Percentiles rank a stretch among this genome's conserved stretches.
Conservation (phyloP, 1,284 basidiomycete species). For the Austroboletus sp. region DNA sequence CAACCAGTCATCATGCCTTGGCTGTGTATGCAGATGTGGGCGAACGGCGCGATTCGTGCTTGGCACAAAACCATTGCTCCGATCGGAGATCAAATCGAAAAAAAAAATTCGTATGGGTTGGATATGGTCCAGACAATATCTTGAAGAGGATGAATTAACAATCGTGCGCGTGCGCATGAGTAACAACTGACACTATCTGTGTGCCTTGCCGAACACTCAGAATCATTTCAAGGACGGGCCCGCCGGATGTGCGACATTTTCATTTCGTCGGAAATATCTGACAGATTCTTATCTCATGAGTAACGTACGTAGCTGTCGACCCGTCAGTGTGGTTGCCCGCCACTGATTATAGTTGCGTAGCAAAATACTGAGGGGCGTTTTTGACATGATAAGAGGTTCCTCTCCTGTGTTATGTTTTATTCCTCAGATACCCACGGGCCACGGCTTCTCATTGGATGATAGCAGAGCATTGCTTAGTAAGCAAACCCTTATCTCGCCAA, state of each 20-base stretch:
- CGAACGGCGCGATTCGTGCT: no score
- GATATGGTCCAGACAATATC: not conserved
- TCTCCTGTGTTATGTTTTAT: constrained; percentile 3
- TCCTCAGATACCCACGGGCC: not conserved
- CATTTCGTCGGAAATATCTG: constrained; percentile 3
- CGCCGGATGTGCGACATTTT: not conserved
- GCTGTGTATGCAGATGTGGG: no score
- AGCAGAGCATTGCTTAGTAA: constrained; percentile 21
- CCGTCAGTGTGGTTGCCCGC: constrained; percentile 10
- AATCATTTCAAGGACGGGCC: not conserved
- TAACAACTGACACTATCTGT: not conserved
- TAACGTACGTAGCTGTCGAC: constrained; percentile 5
- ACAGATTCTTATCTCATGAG: constrained; percentile 14
- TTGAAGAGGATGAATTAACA: not conserved
- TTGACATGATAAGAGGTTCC: constrained; percentile 19
- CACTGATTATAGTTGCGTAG: not conserved
- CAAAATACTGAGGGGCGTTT: not conserved
- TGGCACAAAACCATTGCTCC: no score
- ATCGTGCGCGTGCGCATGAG: not conserved
- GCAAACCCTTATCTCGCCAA: constrained; percentile 24
- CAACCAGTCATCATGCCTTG: no score
- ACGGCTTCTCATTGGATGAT: constrained; percentile 20
- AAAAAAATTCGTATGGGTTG: no score
- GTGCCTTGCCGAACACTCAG: not conserved
- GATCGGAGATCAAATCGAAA: no score